These are phyloP conservation scores for Boletus reticuloceps DNA, from an alignment of 768 basidiomycete species.

Conservation along the genomic window DNA sequence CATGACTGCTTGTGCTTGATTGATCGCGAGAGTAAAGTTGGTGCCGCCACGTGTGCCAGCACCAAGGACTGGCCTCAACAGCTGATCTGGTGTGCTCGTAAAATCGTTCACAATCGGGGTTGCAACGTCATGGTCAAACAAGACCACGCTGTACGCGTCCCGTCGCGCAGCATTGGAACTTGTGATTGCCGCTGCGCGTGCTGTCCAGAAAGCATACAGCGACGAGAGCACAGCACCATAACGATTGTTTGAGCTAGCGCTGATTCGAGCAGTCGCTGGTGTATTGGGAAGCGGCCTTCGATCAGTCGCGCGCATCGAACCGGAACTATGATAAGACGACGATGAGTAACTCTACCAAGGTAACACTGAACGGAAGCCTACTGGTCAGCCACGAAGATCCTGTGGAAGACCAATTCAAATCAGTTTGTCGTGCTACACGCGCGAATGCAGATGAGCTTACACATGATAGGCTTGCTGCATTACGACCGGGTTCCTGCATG, in stretches of 20 bases:
- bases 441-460: constrained; percentile 32
- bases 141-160: constrained; percentile 56
- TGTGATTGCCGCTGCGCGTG: constrained; percentile 41
- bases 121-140: constrained; percentile 36
- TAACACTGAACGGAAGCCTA: constrained; percentile 11
- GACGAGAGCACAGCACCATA: constrained; percentile 62
- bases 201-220: constrained; percentile 53
- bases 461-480: constrained; percentile 59
- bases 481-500: constrained; percentile 51
- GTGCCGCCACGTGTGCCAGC: constrained; percentile 39
- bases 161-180: constrained; percentile 32
- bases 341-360: not conserved
- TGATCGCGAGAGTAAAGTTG: constrained; percentile 42
- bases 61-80: constrained; percentile 39
- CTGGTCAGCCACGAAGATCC: constrained; percentile 56
- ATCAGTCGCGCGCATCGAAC: constrained; percentile 46
- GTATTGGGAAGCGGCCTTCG: constrained; percentile 43
- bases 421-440: not conserved
- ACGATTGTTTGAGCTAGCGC: constrained; percentile 40
- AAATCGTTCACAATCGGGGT: constrained; percentile 45
- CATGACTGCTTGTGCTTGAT: constrained; percentile 37
- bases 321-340: constrained; percentile 36
- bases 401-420: constrained; percentile 14
- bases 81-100: constrained; percentile 40
- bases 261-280: constrained; percentile 39